Base-by-base conservation (phyloP, 1,284 basidiomycete species). In the Malassezia japonica region DNA sequence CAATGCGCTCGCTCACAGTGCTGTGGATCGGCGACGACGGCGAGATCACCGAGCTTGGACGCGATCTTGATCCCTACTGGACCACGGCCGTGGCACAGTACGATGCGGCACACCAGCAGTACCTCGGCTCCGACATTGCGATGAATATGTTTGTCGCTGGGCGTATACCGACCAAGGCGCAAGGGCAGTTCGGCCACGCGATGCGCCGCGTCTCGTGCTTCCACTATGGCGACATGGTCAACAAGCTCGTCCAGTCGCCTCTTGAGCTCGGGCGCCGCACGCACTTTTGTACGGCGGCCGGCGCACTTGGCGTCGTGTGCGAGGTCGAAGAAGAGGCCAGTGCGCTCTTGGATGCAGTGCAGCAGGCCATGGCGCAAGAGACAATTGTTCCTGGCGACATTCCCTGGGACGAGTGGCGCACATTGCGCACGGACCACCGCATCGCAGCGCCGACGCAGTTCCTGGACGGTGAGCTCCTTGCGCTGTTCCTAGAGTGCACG, bases 1-100 rank as follows among this genome's bases (percentile, higher is more conserved):
- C 64, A 29, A 53, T 72, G 29, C 48, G 68, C 32, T 66, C 67
- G 23, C 57, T 72, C 43, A 67, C 61, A 21, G 55, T 72, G 15
- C 60, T 72, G 16, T 25, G 51, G 20, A 56, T 72, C 16, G 48
- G 58, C 34, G 47, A 44, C 12, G 40, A 47, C 15, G 62, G 54
- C 21, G 21, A 45, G 7, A n/a, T 72, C 9, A 47, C 27, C 16
- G 67, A 72, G 46, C 44, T 64, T 6, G 67, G 66, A 3, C 56
- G 69, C 41, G 69, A 72, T 36, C 54, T 61, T 35, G 67, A 72
- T 49, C 67, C 69, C 9, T 67, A 60, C 53, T 72, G 69, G 69
- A 70, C 67, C 10, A 64, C 55, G 24, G 61, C 67, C 13, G 61
- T 59, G 10, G 59, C 61, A 16, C 20, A 55, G 35, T 43, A 65